Conservation (phyloP, 106 monocot species). For the Dioscorea dumetorum region DNA sequence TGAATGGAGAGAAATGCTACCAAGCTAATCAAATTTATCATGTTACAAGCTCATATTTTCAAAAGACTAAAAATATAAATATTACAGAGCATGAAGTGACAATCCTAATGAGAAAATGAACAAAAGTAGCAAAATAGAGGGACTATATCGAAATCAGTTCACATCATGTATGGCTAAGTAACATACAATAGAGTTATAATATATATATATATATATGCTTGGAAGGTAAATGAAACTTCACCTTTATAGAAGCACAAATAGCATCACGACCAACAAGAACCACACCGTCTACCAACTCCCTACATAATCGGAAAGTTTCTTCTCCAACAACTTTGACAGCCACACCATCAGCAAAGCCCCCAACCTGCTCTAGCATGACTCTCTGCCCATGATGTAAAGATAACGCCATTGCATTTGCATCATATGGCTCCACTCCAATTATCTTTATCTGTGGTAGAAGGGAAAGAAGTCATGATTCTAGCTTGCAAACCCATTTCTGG, state of each 20-base stretch:
- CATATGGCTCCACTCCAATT: constrained; percentile 91
- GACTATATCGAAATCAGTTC: no score
- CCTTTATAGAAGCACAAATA: constrained; percentile 99
- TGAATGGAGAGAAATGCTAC: no score
- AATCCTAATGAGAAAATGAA: no score
- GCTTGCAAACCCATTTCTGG: no score
- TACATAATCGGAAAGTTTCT: constrained; percentile 87
- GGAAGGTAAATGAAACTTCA: neutral
- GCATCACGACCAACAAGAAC: constrained; percentile 98
- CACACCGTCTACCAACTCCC: constrained; percentile 80
- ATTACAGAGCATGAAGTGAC: no score
- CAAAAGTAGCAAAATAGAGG: no score
- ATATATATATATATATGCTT: no score
- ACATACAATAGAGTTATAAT: no score
- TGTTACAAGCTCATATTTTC: no score
- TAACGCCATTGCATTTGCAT: constrained; percentile 98
- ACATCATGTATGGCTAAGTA: no score
- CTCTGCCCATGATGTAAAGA: constrained; percentile 91
- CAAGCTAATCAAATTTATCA: no score
- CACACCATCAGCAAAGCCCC: constrained; percentile 99
- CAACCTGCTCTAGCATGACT: constrained; percentile 88
- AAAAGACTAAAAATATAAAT: no score
- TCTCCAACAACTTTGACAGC: constrained; percentile 96
- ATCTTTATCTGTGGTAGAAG: constrained; percentile 63
- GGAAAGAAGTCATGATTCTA: neutral